Evolutionary conservation across 2,329 filamentous ascomycete species (phyloP).

Genomic region (Dryadomyces quercus-mongolicae): DNA sequence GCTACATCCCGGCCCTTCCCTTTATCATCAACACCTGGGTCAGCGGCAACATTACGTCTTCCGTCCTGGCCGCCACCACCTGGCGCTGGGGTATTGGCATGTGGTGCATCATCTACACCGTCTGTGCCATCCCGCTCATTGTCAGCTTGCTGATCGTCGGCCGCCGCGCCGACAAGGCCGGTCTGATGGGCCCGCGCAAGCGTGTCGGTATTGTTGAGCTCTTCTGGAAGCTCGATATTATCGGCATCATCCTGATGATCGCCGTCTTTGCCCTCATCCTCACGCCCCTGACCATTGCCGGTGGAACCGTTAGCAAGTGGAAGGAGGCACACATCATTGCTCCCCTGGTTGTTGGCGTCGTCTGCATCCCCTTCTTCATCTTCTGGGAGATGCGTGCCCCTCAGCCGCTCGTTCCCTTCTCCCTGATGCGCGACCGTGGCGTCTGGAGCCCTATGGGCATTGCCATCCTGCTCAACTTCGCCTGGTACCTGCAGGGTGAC

Average conservation of each 20-base stretch:
- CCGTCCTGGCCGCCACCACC: constrained; percentile 34
- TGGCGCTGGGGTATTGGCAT: constrained; percentile 56
- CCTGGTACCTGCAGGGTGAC: constrained; percentile 52
- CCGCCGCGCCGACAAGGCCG: constrained; percentile 38
- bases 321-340: constrained; percentile 25
- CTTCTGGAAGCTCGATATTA: constrained; percentile 33
- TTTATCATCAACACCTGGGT: constrained; percentile 54
- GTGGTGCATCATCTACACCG: constrained; percentile 49
- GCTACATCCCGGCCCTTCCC: constrained; percentile 47
- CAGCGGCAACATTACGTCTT: constrained; percentile 40
- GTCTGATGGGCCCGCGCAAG: constrained; percentile 26
- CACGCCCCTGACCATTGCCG: constrained; percentile 32
- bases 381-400: constrained; percentile 33
- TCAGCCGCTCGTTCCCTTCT: constrained; percentile 47
- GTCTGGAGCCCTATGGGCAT: constrained; percentile 53
- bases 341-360: constrained; percentile 31
- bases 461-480: constrained; percentile 40
- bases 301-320: constrained; percentile 28
- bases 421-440: constrained; percentile 48
- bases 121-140: constrained; percentile 38
- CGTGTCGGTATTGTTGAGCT: constrained; percentile 19
- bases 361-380: constrained; percentile 38
- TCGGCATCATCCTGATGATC: constrained; percentile 32
- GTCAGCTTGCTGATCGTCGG: constrained; percentile 30
- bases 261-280: constrained; percentile 34